Base-by-base conservation (phyloP, 805 yeast genomes). In the Candida pini region DNA sequence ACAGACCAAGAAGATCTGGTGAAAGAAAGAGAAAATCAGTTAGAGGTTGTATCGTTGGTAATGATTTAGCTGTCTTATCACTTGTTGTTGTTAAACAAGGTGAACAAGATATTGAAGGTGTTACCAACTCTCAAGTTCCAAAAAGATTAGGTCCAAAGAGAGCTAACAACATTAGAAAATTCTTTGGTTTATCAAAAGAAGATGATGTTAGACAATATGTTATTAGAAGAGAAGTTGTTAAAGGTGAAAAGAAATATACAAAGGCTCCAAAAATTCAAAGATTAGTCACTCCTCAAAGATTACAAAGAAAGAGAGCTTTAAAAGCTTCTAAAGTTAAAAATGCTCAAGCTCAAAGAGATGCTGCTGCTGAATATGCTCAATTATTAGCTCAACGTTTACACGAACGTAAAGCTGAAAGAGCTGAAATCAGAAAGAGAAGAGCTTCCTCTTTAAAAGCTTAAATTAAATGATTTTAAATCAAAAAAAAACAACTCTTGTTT, bases 251-350 rank as follows among this genome's bases (percentile, higher is more conserved):
- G 82, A 81, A 87, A 64, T 92, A 84, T 89, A 86, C 97, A 74
- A 92, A 92, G 85, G 98, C 98, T 65, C 98, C 98, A 76, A 90
- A 85, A 85, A 90, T 92, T 77, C 98, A 92, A 78, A 87, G 98
- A 75, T 83, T 92, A 64, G 94, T 92, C 54, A 92, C 98, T 63
- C 98, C 98, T 69, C 97, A 92, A 76, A 83, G 87, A 65, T 79
- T 92, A 70, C 97, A 90, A 79, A 90, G 96, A 82, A 92, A 92
- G 94, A 85, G 97, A 76, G 89, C 86, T 67, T 81, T 85, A 69
- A 84, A 77, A 69, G 81, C 96, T 61, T 74, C 81, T 73, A 92
- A 92, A 83, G 75, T 85, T 69, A 85, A 80, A 77, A 85, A 86
- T 72, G 97, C 97, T 69, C 95, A 87, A 79, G 88, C 86, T 64